Evolutionary conservation across 2,329 filamentous ascomycete species (phyloP), one percentile per base, ranked within the genome.

Genomic region (Colletotrichum cereale): DNA sequence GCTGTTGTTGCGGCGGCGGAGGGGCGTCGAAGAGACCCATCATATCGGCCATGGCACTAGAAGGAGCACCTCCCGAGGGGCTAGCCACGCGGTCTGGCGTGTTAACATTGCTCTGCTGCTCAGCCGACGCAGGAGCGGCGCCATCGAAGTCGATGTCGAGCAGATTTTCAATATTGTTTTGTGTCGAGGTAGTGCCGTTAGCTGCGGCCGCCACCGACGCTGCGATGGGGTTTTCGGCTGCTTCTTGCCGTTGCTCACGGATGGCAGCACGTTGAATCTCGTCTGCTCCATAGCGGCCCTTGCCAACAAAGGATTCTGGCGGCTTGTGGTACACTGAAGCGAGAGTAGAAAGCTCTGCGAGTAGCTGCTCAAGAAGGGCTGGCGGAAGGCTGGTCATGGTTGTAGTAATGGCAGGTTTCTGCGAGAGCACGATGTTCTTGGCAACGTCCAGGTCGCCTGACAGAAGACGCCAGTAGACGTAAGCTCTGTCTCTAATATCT

Each of bases 291-390:
- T 94, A 98, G 55, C 96, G 91, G 52, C 96, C 96, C 83, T 97
- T 95, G 76, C 96, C 96, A 69, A 99, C 92, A 82, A 99, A 99
- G n/a, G 96, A 95, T 87, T 97, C 94, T 55, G 96, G 95, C 11
- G 95, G 95, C 84, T 97, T 98, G 89, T 99, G 96, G 84, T 99
- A 99, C 29, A 99, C 96, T 1, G 96, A 98, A 10, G 96, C 95
- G 38, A 99, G 89, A 12, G 96, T 98, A 16, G 96, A 98, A 40
- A 99, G 89, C 81, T 99, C 96, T 12, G 88, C 87, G 11, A 99
- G 89, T n/a, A 99, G 90, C 80, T 95, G 92, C 73, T 99, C 96
- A 53, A 99, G 88, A 8, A 99, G 87, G 42, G 91, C 87, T 6
- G 93, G 89, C 2, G 96, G 95, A 38, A 98, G 87, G 68, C 93